Percentiles rank a stretch among this genome's conserved stretches.
Conservation (phyloP, 2,329 filamentous ascomycete species). For the Pseudohalonectria lignicola region DNA sequence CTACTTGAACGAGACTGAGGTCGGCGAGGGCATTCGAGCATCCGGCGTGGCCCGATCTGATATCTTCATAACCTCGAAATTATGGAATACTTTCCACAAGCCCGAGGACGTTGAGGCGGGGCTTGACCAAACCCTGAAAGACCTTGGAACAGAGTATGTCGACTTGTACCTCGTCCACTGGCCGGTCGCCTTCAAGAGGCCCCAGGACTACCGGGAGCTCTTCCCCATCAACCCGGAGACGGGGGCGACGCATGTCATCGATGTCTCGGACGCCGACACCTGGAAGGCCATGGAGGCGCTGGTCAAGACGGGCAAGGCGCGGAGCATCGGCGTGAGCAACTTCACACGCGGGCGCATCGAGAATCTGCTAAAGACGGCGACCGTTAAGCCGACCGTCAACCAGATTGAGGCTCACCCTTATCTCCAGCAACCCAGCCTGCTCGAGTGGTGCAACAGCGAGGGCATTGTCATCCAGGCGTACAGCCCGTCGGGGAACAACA, state of each 20-base stretch:
- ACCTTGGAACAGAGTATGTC: constrained; percentile 39
- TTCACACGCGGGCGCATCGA: constrained; percentile 30
- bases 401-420: constrained; percentile 63
- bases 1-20: constrained; percentile 24
- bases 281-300: constrained; percentile 28
- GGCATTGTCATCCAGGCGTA: constrained; percentile 53
- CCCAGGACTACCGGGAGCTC: constrained; percentile 16
- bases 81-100: constrained; percentile 53
- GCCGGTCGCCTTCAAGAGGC: constrained; percentile 6
- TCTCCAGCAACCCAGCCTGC: constrained; percentile 47
- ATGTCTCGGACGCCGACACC: constrained; percentile 19
- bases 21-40: constrained; percentile 7
- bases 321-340: constrained; percentile 40
- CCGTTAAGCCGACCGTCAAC: constrained; percentile 48
- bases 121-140: constrained; percentile 34
- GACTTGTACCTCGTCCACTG: constrained; percentile 42
- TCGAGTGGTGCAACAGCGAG: constrained; percentile 44
- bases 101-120: constrained; percentile 45
- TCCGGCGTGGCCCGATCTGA: constrained; percentile 6
- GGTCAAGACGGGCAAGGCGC: constrained; percentile 23
- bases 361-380: constrained; percentile 35
- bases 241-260: constrained; percentile 7
- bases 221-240: constrained; percentile 34
- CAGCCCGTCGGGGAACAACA: constrained; percentile 51
- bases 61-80: constrained; percentile 48